A percentile compares a stretch with the other conserved stretches of the same genome.
phyloP scores from a whole-genome alignment of 306 rosid genomes.

The cucumber (Cucumis sativus) region DNA sequence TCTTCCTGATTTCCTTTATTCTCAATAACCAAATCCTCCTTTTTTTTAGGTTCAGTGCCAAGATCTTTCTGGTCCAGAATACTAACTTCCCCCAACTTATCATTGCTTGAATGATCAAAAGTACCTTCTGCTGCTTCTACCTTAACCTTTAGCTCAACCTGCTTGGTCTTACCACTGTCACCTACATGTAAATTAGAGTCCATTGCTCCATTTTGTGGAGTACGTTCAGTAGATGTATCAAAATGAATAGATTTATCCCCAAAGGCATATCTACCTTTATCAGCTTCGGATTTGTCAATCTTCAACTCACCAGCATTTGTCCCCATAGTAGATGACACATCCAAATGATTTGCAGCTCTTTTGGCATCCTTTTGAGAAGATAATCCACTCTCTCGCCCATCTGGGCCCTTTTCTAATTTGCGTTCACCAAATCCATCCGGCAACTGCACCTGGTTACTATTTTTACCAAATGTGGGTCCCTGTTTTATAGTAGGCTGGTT shows the following conservation, averaged over 20 bases:
- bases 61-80: slow-evolving; percentile 23
- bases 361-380: slow-evolving; percentile 24
- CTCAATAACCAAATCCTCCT: slow-evolving; percentile 17
- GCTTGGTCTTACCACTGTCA: slow-evolving; percentile 41
- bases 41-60: slow-evolving; percentile 18
- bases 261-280: slow-evolving; percentile 16
- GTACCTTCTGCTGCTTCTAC: slow-evolving; percentile 30
- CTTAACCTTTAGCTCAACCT: slow-evolving; percentile 25
- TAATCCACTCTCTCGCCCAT: slow-evolving; percentile 24
- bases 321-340: slow-evolving; percentile 15
- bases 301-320: slow-evolving; percentile 20
- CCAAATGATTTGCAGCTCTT: slow-evolving; percentile 18
- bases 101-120: slow-evolving; percentile 16
- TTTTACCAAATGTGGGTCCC: slow-evolving; percentile 28
- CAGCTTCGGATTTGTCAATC: slow-evolving; percentile 29
- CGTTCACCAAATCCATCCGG: slow-evolving; percentile 25
- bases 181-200: slow-evolving; percentile 14
- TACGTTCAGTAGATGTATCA: slow-evolving; percentile 10
- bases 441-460: slow-evolving; percentile 26
- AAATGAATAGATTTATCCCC: slow-evolving; percentile 17
- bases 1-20: slow-evolving; percentile 36
- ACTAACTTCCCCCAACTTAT: slow-evolving; percentile 19
- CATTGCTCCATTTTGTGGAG: slow-evolving; percentile 18
- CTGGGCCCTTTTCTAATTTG: slow-evolving; percentile 1
- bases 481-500: slow-evolving; percentile 34